Evolutionary conservation across 2,329 filamentous ascomycete species (phyloP), one percentile per base, ranked within the genome.

Genomic region (Fusarium pilosicola): DNA sequence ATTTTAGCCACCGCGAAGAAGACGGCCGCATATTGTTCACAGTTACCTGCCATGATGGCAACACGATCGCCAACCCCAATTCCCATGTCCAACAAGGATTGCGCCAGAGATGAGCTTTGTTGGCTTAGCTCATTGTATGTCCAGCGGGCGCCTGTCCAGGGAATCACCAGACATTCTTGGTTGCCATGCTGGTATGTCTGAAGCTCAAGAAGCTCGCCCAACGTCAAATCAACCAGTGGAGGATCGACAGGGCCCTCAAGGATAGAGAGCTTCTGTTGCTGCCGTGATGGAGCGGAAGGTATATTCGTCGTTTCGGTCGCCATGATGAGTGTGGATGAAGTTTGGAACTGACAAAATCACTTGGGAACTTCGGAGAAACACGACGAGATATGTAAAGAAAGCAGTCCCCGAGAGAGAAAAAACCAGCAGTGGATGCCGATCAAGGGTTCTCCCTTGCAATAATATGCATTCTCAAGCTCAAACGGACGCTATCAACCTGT

Each of bases 1-100:
- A 93, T 87, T 52, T 89, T 86, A 45, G 91, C 90, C 17, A 90
- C 91, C 7, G 91, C 92, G 74, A 94, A 94, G 85, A 94, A 93
- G 22, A 94, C 87, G 6, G 92, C 87, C 36, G 93, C 82, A 90
- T 96, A 96, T 89, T 97, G 87, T 88, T 97, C 84, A 86, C 95
- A 85, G 88, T 97, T 83, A 84, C 95, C 77, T 82, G 92, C 92
- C 90, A 94, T 94, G 73, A 95, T 91, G 36, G 90, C 93, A 34
- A 95, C 86, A 20, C 92, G 87, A 79, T 94, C 93, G 41, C 92
- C 92, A 36, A 89, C 88, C 44, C 88, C 85, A 58, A 94, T 89
- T 5, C 92, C 92, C 81, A 91, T 88, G 28, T 89, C 88, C 48
- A 94, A 82, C 67, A 95, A 82, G 17, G 92, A 92, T 57, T 89